phyloP scores from a whole-genome alignment of 768 basidiomycete species.

The Clavaria fumosa region DNA sequence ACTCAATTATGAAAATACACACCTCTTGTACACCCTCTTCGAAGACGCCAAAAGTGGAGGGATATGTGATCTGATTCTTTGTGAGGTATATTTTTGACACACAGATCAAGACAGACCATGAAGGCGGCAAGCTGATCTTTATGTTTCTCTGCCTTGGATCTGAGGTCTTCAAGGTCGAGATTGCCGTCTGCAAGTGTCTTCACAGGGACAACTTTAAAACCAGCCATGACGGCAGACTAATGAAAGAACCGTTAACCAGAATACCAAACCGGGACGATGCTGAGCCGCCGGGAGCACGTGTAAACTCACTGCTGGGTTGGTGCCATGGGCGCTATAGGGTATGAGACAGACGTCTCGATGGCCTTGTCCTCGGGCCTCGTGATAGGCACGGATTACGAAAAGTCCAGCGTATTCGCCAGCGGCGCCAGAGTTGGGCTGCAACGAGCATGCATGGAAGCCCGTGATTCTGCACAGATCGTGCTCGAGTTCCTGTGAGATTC shows the following conservation, averaged over 20 bases:
- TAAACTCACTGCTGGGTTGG: conserved; percentile 80
- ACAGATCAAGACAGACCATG: conserved; percentile 43
- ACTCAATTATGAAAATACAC: conserved; percentile 9
- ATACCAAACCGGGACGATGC: too few relatives aligned
- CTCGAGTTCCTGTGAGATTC: conserved; percentile 59
- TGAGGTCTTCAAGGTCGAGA: conserved; percentile 76
- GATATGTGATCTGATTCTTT: conserved; percentile 75
- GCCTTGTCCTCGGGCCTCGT: conserved; percentile 72
- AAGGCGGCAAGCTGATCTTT: conserved; percentile 87
- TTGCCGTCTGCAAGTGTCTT: conserved; percentile 80
- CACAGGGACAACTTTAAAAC: conserved; percentile 91
- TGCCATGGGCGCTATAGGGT: conserved; percentile 93
- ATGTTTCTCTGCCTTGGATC: conserved; percentile 77
- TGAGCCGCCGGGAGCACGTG: not conserved
- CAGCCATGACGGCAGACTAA: conserved; percentile 93
- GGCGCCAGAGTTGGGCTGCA: conserved; percentile 99
- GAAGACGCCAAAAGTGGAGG: conserved; percentile 96
- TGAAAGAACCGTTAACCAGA: conserved; percentile 9
- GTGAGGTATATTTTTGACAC: not conserved
- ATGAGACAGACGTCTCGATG: conserved; percentile 87
- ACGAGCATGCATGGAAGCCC: conserved; percentile 87
- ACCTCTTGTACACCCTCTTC: conserved; percentile 78
- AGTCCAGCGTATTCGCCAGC: conserved; percentile 97
- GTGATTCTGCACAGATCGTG: conserved; percentile 85
- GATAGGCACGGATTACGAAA: conserved; percentile 86